Percentiles rank a stretch among this genome's conserved stretches.
Conservation (phyloP, 2,329 filamentous ascomycete species). For the Exserohilum turcica region DNA sequence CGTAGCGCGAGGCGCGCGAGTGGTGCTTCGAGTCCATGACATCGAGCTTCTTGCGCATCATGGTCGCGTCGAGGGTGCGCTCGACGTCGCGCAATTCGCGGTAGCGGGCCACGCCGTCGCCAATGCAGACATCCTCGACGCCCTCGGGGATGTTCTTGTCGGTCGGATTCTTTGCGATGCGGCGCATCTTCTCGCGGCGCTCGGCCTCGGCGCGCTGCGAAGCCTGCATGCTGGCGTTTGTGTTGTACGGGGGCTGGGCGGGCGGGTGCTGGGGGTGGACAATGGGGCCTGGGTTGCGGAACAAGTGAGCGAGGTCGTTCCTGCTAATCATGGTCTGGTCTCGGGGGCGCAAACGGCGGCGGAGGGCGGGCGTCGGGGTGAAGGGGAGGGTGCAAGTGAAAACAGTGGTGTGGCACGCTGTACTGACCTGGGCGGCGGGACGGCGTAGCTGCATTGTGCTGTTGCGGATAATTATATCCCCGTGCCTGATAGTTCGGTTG, state of each 20-base stretch:
- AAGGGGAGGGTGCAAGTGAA: slow-evolving; percentile 18
- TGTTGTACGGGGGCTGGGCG: slow-evolving; percentile 52
- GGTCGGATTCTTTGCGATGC: slow-evolving; percentile 85
- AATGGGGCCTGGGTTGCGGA: slow-evolving; percentile 53
- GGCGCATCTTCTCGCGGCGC: slow-evolving; percentile 72
- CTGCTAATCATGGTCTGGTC: slow-evolving; percentile 51
- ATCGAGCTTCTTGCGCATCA: slow-evolving; percentile 92
- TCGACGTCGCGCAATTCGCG: slow-evolving; percentile 84
- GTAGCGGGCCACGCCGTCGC: slow-evolving; percentile 82
- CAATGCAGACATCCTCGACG: slow-evolving; percentile 76
- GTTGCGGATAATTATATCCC: slow-evolving; percentile 52
- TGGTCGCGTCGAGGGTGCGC: slow-evolving; percentile 84
- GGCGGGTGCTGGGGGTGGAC: slow-evolving; percentile 55
- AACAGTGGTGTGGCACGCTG: slow-evolving; percentile 16
- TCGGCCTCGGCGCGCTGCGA: slow-evolving; percentile 53
- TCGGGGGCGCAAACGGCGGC: slow-evolving; percentile 10
- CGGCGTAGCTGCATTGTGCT: slow-evolving; percentile 39
- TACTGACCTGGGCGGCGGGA: slow-evolving; percentile 52
- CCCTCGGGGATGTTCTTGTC: slow-evolving; percentile 95
- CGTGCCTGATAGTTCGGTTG: slow-evolving; percentile 50
- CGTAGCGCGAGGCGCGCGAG: slow-evolving; percentile 76
- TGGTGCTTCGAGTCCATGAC: slow-evolving; percentile 80
- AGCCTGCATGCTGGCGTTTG: slow-evolving; percentile 47
- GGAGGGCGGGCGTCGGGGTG: slow-evolving; percentile 14
- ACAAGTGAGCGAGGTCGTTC: slow-evolving; percentile 55